phyloP scores from a whole-genome alignment of 73 alveolate species.

The Paramecium bursaria region DNA sequence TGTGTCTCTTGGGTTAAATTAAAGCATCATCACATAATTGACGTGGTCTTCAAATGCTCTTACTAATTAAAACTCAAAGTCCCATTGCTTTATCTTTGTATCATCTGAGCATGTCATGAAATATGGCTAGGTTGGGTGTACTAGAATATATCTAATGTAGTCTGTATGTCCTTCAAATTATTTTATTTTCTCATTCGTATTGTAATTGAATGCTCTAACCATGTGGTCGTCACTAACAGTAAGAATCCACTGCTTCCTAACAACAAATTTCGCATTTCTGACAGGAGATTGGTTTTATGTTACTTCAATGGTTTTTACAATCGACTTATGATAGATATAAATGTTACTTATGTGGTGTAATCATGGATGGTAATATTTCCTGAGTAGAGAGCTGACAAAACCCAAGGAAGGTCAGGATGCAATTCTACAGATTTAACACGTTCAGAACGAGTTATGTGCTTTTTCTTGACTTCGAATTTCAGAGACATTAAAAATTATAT shows the following conservation, averaged over 20 bases:
- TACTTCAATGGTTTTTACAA: slow-evolving; percentile 85
- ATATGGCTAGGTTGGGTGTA: slow-evolving; percentile 96
- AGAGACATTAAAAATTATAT: slow-evolving; percentile 25
- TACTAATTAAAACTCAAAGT: slow-evolving; percentile 95
- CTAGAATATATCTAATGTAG: slow-evolving; percentile 94
- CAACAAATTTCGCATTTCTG: slow-evolving; percentile 95
- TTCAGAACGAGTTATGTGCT: slow-evolving; percentile 79
- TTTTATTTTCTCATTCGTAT: slow-evolving; percentile 97
- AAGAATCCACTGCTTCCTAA: slow-evolving; percentile 88
- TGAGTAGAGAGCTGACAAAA: slow-evolving; percentile 94
- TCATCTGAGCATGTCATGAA: slow-evolving; percentile 98
- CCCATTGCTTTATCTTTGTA: slow-evolving; percentile 94
- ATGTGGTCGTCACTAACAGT: slow-evolving; percentile 85
- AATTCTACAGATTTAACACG: slow-evolving; percentile 97
- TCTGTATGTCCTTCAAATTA: slow-evolving; percentile 95
- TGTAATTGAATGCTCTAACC: slow-evolving; percentile 96
- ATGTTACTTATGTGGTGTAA: slow-evolving; percentile 86
- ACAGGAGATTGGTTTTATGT: slow-evolving; percentile 87
- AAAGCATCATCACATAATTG: slow-evolving; percentile 96
- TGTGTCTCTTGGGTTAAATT: slow-evolving; percentile 94
- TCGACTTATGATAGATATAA: slow-evolving; percentile 28
- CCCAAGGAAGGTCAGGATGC: slow-evolving; percentile 98
- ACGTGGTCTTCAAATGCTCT: slow-evolving; percentile 97
- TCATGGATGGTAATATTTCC: slow-evolving; percentile 98
- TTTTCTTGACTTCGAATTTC: slow-evolving; percentile 64